These are phyloP conservation scores for Closterium sp. DNA, from an alignment of 139 green algal genomes.

Conservation along the genomic window DNA sequence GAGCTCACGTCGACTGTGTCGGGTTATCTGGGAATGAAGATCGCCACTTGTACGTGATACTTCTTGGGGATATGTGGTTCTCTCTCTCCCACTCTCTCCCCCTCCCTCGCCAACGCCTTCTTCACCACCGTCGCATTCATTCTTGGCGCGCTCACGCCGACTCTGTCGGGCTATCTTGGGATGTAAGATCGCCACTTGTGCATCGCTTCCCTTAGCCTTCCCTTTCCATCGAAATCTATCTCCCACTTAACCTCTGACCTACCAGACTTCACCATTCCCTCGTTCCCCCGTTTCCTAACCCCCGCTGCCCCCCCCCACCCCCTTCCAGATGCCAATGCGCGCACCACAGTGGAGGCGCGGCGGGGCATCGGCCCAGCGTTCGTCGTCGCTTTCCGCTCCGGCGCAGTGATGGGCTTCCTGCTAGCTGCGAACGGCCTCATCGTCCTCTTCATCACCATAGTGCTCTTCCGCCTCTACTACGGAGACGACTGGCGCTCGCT, in stretches of 20 bases:
- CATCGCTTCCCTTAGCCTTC: not conserved
- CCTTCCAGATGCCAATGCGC: slow-evolving; percentile 89
- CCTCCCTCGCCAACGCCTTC: slow-evolving; percentile 73
- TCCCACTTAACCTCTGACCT: not conserved
- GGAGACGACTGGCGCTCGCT: slow-evolving; percentile 87
- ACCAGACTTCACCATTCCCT: not conserved
- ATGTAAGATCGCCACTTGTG: slow-evolving; percentile 91
- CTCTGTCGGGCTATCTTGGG: slow-evolving; percentile 87
- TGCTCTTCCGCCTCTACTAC: slow-evolving; percentile 58
- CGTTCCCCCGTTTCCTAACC: not conserved
- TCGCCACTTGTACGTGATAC: not conserved
- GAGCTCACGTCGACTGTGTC: slow-evolving; percentile 84
- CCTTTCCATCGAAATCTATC: slow-evolving; percentile 52
- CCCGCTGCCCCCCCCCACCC: slow-evolving; percentile 64
- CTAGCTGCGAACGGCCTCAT: slow-evolving; percentile 56
- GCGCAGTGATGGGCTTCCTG: slow-evolving; percentile 97
- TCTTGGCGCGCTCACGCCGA: slow-evolving; percentile 82
- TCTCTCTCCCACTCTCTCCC: not conserved
- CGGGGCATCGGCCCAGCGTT: slow-evolving; percentile 92
- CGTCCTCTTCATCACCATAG: slow-evolving; percentile 50
- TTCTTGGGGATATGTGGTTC: no score
- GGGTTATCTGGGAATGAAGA: slow-evolving; percentile 76
- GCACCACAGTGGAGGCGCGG: slow-evolving; percentile 85
- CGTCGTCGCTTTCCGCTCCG: slow-evolving; percentile 92
- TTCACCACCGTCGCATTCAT: slow-evolving; percentile 94